phyloP scores from a whole-genome alignment of 202 grass and related monocot species.

The Saccharum hybrid region DNA sequence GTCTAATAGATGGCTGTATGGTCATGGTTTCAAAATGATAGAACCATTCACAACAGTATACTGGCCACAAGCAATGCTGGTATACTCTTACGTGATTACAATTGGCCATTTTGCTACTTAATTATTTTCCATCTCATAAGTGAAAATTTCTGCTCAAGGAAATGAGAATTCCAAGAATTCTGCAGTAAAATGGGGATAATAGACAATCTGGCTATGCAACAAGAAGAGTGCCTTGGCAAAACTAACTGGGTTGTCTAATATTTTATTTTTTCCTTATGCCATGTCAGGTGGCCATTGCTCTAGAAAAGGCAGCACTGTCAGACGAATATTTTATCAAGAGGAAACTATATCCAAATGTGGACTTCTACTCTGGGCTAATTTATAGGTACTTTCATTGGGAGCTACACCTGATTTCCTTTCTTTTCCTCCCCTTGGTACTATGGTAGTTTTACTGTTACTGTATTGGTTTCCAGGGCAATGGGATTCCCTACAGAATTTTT shows the following conservation, averaged over 20 bases:
- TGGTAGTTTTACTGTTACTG: not conserved
- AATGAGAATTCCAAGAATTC: not conserved
- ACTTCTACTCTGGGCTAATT: slow-evolving; percentile 97
- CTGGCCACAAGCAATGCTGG: not conserved
- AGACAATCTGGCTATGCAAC: not conserved
- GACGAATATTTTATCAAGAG: slow-evolving; percentile 95
- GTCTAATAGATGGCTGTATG: slow-evolving; percentile 7
- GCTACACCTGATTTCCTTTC: not conserved
- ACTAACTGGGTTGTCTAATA: not conserved
- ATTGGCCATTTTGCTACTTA: not conserved
- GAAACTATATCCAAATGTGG: slow-evolving; percentile 98
- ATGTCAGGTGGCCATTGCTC: slow-evolving; percentile 81
- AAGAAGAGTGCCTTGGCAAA: slow-evolving; percentile 12
- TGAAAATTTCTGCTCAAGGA: not conserved
- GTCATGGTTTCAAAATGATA: not conserved
- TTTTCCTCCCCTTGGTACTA: not conserved
- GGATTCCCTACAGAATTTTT: slow-evolving; percentile 98
- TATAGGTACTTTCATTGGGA: slow-evolving; percentile 67
- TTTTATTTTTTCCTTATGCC: slow-evolving; percentile 19
- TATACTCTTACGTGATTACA: not conserved
- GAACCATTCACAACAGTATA: not conserved
- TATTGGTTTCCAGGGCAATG: slow-evolving; percentile 71
- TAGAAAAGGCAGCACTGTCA: slow-evolving; percentile 96
- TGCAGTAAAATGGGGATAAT: not conserved
- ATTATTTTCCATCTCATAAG: not conserved